A percentile compares a stretch with the other conserved stretches of the same genome.
Conservation (phyloP, 345 rosid genomes). For the Tarenaya hassleriana region DNA sequence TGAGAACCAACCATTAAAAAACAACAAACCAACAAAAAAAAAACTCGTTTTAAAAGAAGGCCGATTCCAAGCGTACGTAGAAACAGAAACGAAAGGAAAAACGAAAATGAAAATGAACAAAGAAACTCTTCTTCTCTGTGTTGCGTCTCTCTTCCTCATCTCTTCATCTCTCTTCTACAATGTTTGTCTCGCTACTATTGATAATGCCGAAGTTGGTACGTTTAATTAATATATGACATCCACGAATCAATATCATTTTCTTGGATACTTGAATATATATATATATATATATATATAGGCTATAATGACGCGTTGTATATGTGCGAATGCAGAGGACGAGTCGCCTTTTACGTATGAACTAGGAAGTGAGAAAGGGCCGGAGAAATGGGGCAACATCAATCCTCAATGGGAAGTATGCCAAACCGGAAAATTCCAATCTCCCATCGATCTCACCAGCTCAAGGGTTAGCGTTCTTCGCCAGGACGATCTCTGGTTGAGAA, state of each 20-base stretch:
- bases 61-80: too few species aligned
- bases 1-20: too few species aligned
- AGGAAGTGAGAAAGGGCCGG: conserved; percentile 41
- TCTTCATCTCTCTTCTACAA: conserved; percentile 1
- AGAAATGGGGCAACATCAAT: conserved; percentile 39
- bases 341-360: conserved; percentile 32
- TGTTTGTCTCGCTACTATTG: background rate
- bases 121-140: background rate
- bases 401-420: conserved; percentile 49
- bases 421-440: conserved; percentile 57
- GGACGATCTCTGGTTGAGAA: conserved; percentile 34
- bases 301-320: too few species aligned
- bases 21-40: background rate
- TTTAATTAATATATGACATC: background rate
- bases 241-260: background rate
- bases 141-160: conserved; percentile 1
- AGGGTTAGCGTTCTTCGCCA: conserved; percentile 23
- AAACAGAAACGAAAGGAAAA: background rate
- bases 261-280: too few species aligned
- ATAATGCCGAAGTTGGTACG: conserved; percentile 21
- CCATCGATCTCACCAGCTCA: conserved; percentile 40
- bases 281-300: too few species aligned
- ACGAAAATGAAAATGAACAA: conserved; percentile 12
- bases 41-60: background rate
- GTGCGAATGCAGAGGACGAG: conserved; percentile 35